These are phyloP conservation scores for Tuber magnatum DNA, from an alignment of 495 filamentous ascomycete species.

Conservation along the genomic window DNA sequence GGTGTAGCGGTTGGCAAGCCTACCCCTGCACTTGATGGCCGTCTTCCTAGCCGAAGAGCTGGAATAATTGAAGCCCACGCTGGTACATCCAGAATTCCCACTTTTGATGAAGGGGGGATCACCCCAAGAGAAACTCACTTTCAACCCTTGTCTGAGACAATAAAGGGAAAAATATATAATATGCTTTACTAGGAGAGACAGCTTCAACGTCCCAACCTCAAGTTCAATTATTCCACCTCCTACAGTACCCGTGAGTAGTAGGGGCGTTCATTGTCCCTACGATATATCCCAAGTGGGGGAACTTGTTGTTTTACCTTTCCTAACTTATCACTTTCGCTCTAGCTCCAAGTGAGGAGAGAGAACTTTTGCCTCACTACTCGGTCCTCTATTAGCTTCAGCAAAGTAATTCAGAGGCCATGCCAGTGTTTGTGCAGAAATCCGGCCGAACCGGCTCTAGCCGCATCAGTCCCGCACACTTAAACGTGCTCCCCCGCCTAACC, in stretches of 20 bases:
- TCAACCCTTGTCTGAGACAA: neutral
- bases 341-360: neutral
- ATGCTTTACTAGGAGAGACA: neutral
- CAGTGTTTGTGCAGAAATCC: slow-evolving; percentile 26
- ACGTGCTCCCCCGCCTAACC: slow-evolving; percentile 26
- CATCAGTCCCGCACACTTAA: slow-evolving; percentile 28
- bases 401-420: slow-evolving; percentile 13
- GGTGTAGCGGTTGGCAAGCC: too few relatives aligned
- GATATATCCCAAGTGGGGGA: neutral
- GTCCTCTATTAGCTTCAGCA: neutral
- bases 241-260: too few relatives aligned
- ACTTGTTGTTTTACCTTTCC: neutral
- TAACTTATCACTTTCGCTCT: neutral
- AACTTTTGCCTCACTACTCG: neutral
- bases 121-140: neutral
- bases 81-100: neutral
- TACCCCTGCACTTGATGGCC: too few relatives aligned
- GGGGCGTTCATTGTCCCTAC: neutral
- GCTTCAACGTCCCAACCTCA: neutral
- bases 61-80: neutral
- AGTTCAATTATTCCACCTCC: neutral
- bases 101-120: neutral
- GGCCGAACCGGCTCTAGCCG: slow-evolving; percentile 16
- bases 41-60: neutral
- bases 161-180: neutral